Base-by-base conservation (phyloP, 1,139 yeast genomes). In the Diutina rugosa region DNA sequence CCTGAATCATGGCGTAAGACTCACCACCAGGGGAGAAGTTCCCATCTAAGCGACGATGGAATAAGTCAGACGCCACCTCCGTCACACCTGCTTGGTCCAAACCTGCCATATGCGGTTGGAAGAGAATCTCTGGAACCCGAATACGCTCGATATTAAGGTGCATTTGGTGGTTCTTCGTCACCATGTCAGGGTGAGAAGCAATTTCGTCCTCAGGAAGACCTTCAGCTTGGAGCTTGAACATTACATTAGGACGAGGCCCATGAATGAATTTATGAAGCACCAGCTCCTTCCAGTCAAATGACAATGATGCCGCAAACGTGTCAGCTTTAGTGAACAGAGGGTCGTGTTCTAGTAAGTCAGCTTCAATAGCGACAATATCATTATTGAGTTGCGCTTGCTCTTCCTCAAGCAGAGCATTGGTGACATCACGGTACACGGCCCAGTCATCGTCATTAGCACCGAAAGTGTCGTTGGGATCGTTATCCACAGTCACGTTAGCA, bases 381-480 rank as follows among this genome's bases (percentile, higher is more conserved):
- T 78, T 81, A 58, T 82, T 81, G 61, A 85, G 88, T 56, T 82
- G 87, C 58, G 87, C 95, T 58, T 84, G 81, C 56, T 85, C 84
- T 59, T 85, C 91, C 56, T 81, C 83, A 61, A 89, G 86, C 29
- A 84, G 84, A 14, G 79, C 85, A 60, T 82, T 84, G 26, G 90
- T 82, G 56, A 90, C 86, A 64, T 90, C 95, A 63, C 95, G 79
- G 67, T 93, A 93, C 28, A 90, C 84, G 49, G 87, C 81, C 98
- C 98, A 93, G 68, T 93, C 99, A 57, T 88, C 96, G 66, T 93
- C 99, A 64, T 90, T 86, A 4, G 97, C 93, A 59, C 98, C 98
- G 70, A 93, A 93, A 0, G 91, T 90, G 69, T 91, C 98, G 65
- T 85, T 90, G 12, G 95, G 96, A 67, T 90, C 97, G 64, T 88